Conservation (phyloP, 805 yeast species). For the Lipomyces mesembrius region DNA sequence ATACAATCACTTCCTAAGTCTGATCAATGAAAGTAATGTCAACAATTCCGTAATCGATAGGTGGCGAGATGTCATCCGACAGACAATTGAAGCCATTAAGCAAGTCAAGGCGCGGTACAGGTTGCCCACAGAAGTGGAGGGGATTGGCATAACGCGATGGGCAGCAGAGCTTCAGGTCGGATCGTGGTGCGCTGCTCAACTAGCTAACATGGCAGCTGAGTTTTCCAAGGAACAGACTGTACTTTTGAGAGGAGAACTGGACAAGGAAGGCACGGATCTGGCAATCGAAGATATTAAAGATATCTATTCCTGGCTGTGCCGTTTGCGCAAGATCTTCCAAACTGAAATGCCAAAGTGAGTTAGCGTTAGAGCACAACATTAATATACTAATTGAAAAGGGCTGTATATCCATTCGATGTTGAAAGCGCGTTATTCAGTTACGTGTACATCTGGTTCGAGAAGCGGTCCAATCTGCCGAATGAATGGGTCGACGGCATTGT, state of each 20-base stretch:
- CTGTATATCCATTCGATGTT: slow-evolving; percentile 51
- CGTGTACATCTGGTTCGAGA: slow-evolving; percentile 50
- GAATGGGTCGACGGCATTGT: slow-evolving; percentile 61
- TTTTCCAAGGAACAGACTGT: slow-evolving; percentile 9
- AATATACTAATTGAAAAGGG: not conserved
- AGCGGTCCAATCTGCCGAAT: slow-evolving; percentile 53
- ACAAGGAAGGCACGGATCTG: slow-evolving; percentile 38
- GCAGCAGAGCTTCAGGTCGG: slow-evolving; percentile 10
- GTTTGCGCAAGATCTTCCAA: slow-evolving; percentile 56
- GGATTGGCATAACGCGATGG: slow-evolving; percentile 23
- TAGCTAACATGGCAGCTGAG: slow-evolving; percentile 12
- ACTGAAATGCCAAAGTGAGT: slow-evolving; percentile 46
- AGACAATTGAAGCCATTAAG: not conserved
- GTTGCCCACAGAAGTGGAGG: slow-evolving; percentile 6
- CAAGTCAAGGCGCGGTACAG: slow-evolving; percentile 11
- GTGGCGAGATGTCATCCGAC: slow-evolving; percentile 12
- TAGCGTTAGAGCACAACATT: slow-evolving; percentile 37
- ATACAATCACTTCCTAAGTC: slow-evolving; percentile 9
- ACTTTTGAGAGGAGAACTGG: slow-evolving; percentile 35
- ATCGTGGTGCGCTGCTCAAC: slow-evolving; percentile 15
- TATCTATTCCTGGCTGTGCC: slow-evolving; percentile 58
- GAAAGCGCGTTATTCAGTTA: slow-evolving; percentile 62
- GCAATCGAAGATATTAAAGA: slow-evolving; percentile 62
- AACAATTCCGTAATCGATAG: not conserved
- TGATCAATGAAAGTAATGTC: not conserved